These are phyloP conservation scores for slime mould (Dictyostelium discoideum) DNA, from an alignment of 78 protist species.

Conservation along the genomic window DNA sequence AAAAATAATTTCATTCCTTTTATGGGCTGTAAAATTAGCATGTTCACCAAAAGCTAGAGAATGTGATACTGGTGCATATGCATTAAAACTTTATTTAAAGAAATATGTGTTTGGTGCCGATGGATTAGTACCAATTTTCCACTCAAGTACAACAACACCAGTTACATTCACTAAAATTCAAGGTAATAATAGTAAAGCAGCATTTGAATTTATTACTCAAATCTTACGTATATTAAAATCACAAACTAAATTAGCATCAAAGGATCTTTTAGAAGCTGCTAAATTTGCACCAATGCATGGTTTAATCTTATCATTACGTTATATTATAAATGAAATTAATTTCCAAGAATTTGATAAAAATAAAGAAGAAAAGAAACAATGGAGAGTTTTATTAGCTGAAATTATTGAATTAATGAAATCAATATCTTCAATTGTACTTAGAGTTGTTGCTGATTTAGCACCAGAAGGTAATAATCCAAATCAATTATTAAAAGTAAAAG, in stretches of 20 bases:
- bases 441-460: slow-evolving; percentile 81
- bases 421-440: slow-evolving; percentile 36
- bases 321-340: slow-evolving; percentile 10
- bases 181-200: background rate
- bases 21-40: slow-evolving; percentile 45
- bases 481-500: background rate
- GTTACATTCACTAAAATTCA: background rate
- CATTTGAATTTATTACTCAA: slow-evolving; percentile 21
- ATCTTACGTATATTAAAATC: slow-evolving; percentile 31
- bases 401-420: slow-evolving; percentile 19
- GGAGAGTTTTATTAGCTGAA: slow-evolving; percentile 22
- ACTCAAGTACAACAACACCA: background rate
- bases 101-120: slow-evolving; percentile 28
- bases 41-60: slow-evolving; percentile 78
- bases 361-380: background rate
- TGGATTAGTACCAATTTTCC: slow-evolving; percentile 43
- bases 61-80: slow-evolving; percentile 75
- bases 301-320: slow-evolving; percentile 55
- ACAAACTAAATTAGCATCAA: slow-evolving; percentile 33
- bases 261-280: slow-evolving; percentile 62
- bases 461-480: slow-evolving; percentile 80
- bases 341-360: background rate
- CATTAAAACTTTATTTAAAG: slow-evolving; percentile 30
- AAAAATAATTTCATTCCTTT: slow-evolving; percentile 22
- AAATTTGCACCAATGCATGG: slow-evolving; percentile 82